Conservation (phyloP, 2,329 filamentous ascomycete species). For the Apiospora pterosperma region DNA sequence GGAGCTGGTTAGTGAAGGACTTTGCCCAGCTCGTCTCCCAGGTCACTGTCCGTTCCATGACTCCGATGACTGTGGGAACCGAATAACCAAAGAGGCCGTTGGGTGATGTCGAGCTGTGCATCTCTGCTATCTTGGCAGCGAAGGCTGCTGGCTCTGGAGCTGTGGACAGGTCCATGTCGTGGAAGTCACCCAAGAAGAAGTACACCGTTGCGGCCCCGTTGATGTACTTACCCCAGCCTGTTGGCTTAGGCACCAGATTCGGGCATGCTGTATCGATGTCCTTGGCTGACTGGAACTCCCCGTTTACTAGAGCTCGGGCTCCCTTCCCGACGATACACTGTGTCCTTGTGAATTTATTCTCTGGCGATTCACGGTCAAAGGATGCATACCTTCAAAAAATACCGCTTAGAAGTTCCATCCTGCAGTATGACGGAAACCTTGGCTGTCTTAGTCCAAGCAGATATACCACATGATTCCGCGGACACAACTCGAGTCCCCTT, state of each 20-base stretch:
- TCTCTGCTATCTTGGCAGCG: slow-evolving; percentile 9
- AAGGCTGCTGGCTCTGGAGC: slow-evolving; percentile 12
- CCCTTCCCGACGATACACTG: slow-evolving; percentile 8
- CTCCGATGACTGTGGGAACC: slow-evolving; percentile 11
- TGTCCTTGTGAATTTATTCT: background rate
- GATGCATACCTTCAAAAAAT: slow-evolving; percentile 6
- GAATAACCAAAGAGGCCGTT: slow-evolving; percentile 16
- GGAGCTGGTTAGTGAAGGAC: slow-evolving; percentile 16
- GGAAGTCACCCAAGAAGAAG: slow-evolving; percentile 14
- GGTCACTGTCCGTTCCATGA: slow-evolving; percentile 8
- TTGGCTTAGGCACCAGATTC: slow-evolving; percentile 8
- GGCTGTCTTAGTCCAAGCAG: slow-evolving; percentile 13
- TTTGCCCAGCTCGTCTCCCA: slow-evolving; percentile 16
- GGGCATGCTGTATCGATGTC: slow-evolving; percentile 5
- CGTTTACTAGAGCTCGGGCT: slow-evolving; percentile 7
- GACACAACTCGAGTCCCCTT: slow-evolving; percentile 10
- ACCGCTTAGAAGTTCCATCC: slow-evolving; percentile 7
- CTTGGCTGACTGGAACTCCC: slow-evolving; percentile 13
- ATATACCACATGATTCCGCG: slow-evolving; percentile 12
- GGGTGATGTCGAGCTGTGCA: slow-evolving; percentile 11
- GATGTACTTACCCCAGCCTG: slow-evolving; percentile 11
- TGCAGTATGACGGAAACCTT: slow-evolving; percentile 8
- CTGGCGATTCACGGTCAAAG: background rate
- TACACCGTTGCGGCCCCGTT: slow-evolving; percentile 7
- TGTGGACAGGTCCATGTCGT: slow-evolving; percentile 12